Conservation (phyloP, 1,139 yeast species). For the Starmera stellimalicola region DNA sequence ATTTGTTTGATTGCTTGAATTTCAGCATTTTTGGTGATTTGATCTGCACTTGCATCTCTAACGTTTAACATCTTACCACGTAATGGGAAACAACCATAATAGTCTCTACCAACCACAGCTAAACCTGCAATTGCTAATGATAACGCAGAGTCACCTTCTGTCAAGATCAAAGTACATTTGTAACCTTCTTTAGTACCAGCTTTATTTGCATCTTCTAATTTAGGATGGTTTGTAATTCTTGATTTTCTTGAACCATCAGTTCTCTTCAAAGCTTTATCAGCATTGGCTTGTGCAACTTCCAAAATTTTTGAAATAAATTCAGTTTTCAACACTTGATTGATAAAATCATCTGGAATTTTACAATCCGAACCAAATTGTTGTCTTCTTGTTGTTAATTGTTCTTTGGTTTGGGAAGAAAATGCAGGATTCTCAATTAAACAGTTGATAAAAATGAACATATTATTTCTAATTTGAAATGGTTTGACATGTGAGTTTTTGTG, state of each 20-base stretch:
- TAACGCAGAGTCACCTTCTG: slow-evolving; percentile 97
- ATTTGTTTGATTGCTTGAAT: slow-evolving; percentile 93
- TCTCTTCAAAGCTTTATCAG: slow-evolving; percentile 78
- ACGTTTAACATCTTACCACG: slow-evolving; percentile 94
- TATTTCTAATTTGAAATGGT: slow-evolving; percentile 82
- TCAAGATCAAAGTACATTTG: slow-evolving; percentile 84
- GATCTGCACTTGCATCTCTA: slow-evolving; percentile 93
- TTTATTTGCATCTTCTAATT: slow-evolving; percentile 90
- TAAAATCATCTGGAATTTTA: slow-evolving; percentile 66
- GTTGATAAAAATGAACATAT: slow-evolving; percentile 84
- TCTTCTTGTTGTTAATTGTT: slow-evolving; percentile 83
- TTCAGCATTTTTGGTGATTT: slow-evolving; percentile 84
- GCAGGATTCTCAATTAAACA: slow-evolving; percentile 95
- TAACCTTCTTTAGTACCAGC: slow-evolving; percentile 94
- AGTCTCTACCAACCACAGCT: slow-evolving; percentile 92
- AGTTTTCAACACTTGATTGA: slow-evolving; percentile 64
- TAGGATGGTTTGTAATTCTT: slow-evolving; percentile 83
- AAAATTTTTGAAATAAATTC: slow-evolving; percentile 76
- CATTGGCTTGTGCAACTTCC: slow-evolving; percentile 79
- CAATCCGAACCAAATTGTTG: slow-evolving; percentile 85
- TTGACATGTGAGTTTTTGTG: slow-evolving; percentile 70
- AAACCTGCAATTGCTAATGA: slow-evolving; percentile 90
- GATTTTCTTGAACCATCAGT: slow-evolving; percentile 84
- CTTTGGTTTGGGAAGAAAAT: slow-evolving; percentile 95
- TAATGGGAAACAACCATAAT: slow-evolving; percentile 91